phyloP scores from a whole-genome alignment of 768 basidiomycete genomes.

The Mycena pura region DNA sequence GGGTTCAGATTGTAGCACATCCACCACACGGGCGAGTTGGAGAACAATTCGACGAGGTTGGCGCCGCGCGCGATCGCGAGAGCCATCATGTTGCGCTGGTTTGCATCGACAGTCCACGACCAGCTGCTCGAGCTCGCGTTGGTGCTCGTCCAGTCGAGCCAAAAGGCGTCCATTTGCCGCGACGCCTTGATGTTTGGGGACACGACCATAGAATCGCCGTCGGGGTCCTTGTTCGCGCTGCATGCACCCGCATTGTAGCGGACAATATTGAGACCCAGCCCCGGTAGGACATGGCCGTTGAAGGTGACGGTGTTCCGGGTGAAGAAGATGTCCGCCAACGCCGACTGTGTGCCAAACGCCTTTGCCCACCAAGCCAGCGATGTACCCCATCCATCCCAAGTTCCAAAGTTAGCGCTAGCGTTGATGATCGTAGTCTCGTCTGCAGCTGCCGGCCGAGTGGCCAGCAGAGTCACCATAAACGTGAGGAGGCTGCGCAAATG shows the following conservation, averaged over 20 bases:
- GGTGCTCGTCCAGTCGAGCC: constrained; percentile 24
- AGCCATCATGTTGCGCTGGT: constrained; percentile 26
- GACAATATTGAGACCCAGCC: constrained; percentile 23
- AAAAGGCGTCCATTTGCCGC: constrained; percentile 22
- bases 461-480: constrained; percentile 7
- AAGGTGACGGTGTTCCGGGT: constrained; percentile 18
- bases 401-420: constrained; percentile 20
- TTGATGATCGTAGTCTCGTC: constrained; percentile 21
- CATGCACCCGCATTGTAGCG: constrained; percentile 27
- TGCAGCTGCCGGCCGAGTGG: constrained; percentile 7
- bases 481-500: constrained; percentile 4
- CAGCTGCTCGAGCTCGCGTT: constrained; percentile 14
- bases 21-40: constrained; percentile 29
- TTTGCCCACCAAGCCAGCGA: constrained; percentile 29
- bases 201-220: constrained; percentile 21
- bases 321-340: constrained; percentile 27
- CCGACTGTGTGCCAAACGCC: constrained; percentile 21
- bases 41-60: constrained; percentile 25
- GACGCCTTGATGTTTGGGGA: constrained; percentile 20
- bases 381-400: constrained; percentile 29
- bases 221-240: constrained; percentile 22
- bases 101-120: constrained; percentile 27
- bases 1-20: constrained; percentile 26
- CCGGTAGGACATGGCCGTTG: constrained; percentile 22
- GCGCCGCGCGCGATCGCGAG: constrained; percentile 21